A percentile compares a stretch with the other conserved stretches of the same genome.
Conservation (phyloP, 169 alveolate genomes). For the Eimeria praecox region DNA sequence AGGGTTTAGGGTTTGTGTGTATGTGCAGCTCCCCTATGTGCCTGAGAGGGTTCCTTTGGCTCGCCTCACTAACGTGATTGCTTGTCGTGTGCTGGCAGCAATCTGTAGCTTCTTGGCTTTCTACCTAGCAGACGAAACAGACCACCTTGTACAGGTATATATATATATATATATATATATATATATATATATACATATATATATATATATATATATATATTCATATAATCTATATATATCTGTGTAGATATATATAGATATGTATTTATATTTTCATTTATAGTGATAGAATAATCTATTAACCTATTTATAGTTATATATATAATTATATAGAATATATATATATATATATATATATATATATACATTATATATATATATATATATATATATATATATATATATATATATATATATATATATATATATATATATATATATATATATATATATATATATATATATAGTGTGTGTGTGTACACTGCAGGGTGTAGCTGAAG, state of each 20-base stretch:
- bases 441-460: no score
- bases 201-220: no score
- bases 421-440: no score
- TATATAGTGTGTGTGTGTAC: background rate
- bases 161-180: no score
- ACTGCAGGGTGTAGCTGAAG: background rate
- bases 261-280: no score
- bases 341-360: no score
- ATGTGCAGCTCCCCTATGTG: background rate
- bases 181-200: no score
- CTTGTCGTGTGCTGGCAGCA: slow-evolving; percentile 14
- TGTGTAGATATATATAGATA: no score
- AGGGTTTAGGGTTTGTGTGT: background rate
- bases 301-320: no score
- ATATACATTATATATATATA: background rate
- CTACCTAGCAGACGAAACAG: background rate
- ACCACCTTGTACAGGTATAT: background rate
- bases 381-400: background rate
- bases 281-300: no score
- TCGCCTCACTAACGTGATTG: background rate
- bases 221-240: no score
- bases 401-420: background rate
- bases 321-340: no score
- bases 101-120: slow-evolving; percentile 25
- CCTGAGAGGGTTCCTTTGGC: background rate